Evolutionary conservation across 2,329 filamentous ascomycete species (phyloP).

Genomic region (Stylonectria norvegica): DNA sequence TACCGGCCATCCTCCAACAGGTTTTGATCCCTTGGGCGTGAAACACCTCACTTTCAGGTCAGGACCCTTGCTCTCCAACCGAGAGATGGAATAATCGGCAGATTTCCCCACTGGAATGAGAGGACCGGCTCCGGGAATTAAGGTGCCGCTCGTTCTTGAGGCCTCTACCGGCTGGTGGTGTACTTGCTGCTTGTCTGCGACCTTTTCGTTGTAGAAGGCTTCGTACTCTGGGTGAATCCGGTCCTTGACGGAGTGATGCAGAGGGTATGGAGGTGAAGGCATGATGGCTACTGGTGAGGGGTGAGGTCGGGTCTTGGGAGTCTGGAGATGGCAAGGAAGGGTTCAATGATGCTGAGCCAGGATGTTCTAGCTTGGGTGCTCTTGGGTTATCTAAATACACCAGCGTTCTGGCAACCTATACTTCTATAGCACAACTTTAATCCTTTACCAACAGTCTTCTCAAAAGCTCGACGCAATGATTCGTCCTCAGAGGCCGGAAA

Average conservation of each 20-base stretch:
- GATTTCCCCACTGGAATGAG: conserved; percentile 45
- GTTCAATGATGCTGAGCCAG: too few relatives aligned
- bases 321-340: too few relatives aligned
- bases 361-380: too few relatives aligned
- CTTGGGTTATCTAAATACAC: too few relatives aligned
- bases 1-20: conserved; percentile 50
- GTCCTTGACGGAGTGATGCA: conserved; percentile 38
- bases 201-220: conserved; percentile 50
- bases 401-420: too few relatives aligned
- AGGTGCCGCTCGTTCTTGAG: conserved; percentile 47
- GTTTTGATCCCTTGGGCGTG: conserved; percentile 43
- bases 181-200: conserved; percentile 50
- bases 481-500: too few relatives aligned
- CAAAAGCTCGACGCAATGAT: too few relatives aligned
- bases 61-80: conserved; percentile 45
- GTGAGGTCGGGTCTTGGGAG: too few relatives aligned
- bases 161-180: conserved; percentile 52
- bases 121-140: conserved; percentile 51
- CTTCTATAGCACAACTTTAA: too few relatives aligned
- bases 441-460: too few relatives aligned
- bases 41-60: conserved; percentile 48
- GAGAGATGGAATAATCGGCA: conserved; percentile 41
- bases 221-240: conserved; percentile 49
- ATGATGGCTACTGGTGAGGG: too few relatives aligned
- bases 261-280: conserved; percentile 35